Evolutionary conservation across 345 rosid genomes (phyloP).

Genomic region (Corymbia maculata): DNA sequence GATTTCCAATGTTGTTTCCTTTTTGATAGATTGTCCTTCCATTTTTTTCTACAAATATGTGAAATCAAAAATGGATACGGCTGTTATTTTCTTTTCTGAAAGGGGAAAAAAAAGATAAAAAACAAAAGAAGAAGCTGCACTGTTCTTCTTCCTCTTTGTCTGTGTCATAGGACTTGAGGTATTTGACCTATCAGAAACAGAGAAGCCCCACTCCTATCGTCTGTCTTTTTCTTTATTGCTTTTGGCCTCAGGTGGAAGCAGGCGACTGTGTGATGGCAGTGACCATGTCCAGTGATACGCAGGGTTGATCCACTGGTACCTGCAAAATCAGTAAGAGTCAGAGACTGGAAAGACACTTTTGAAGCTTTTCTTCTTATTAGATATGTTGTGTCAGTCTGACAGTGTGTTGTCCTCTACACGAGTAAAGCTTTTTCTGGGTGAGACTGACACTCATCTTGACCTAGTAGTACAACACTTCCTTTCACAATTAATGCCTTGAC

Average conservation of each 20-base stretch:
- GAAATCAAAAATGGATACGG: not conserved
- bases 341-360: not conserved
- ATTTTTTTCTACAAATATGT: not conserved
- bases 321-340: constrained; percentile 7
- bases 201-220: not conserved
- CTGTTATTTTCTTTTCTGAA: not conserved
- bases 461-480: not conserved
- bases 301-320: constrained; percentile 94
- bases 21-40: not conserved
- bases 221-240: not conserved
- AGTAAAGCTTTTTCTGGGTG: not conserved
- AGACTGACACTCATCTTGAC: not conserved
- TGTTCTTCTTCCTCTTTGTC: not conserved
- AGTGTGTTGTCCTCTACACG: not conserved
- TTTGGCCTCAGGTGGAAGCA: not conserved
- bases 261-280: constrained; percentile 64
- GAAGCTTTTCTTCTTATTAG: not conserved
- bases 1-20: not conserved
- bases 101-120: not conserved
- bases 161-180: not conserved
- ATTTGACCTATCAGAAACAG: not conserved
- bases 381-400: not conserved
- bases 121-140: not conserved
- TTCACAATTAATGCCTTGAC: not conserved
- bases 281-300: constrained; percentile 74